phyloP scores from a whole-genome alignment of 1,284 basidiomycete species.

The Sanguinoderma infundibulare region DNA sequence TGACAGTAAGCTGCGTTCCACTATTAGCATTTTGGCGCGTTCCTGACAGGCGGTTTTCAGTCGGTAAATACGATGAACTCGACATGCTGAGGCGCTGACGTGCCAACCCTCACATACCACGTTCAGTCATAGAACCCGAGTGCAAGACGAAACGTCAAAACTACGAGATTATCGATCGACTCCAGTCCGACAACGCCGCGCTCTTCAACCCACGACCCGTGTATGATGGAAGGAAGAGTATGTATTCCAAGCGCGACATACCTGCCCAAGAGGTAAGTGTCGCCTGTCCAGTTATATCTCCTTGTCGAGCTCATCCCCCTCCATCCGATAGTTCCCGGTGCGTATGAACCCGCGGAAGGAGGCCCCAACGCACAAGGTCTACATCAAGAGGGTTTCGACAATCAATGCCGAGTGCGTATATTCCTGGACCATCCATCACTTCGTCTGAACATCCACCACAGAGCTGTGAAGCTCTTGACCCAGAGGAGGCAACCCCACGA shows the following conservation, averaged over 20 bases:
- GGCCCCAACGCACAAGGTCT: conserved; percentile 12
- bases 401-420: conserved; percentile 18
- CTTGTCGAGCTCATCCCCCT: no score
- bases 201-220: conserved; percentile 26
- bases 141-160: conserved; percentile 17
- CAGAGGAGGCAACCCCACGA: conserved; percentile 1
- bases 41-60: background rate
- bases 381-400: conserved; percentile 17
- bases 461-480: conserved; percentile 15
- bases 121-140: background rate
- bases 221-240: no score
- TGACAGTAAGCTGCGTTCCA: background rate
- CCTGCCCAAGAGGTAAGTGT: no score
- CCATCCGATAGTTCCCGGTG: conserved; percentile 25
- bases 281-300: background rate
- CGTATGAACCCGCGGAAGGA: conserved; percentile 9
- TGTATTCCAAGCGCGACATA: background rate
- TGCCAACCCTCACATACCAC: background rate
- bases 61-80: background rate
- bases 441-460: background rate
- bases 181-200: conserved; percentile 23
- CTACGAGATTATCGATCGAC: conserved; percentile 27
- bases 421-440: background rate
- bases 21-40: background rate
- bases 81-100: no score